Conservation (phyloP, 306 rosid genomes). For the Vigna mungo region DNA sequence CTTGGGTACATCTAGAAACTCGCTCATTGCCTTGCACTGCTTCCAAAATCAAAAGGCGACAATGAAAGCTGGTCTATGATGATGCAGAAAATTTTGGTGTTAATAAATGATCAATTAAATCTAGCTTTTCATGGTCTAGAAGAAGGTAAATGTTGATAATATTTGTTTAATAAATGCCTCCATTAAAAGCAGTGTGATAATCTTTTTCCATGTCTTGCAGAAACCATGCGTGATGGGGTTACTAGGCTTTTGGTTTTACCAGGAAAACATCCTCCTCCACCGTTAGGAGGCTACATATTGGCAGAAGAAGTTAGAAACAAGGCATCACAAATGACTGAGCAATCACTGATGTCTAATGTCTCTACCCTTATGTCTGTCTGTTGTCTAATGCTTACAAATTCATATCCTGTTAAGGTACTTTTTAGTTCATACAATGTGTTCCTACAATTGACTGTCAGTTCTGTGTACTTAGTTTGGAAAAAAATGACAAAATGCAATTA, state of each 20-base stretch:
- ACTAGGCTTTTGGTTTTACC: slow-evolving; percentile 61
- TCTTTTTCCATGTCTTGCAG: slow-evolving; percentile 54
- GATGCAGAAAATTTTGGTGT: slow-evolving; percentile 72
- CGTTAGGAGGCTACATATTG: slow-evolving; percentile 60
- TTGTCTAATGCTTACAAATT: slow-evolving; percentile 72
- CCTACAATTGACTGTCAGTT: not conserved
- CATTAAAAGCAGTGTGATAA: slow-evolving; percentile 37
- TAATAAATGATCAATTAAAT: slow-evolving; percentile 68
- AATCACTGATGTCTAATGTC: slow-evolving; percentile 52
- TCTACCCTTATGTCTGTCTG: slow-evolving; percentile 74
- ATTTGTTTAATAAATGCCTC: slow-evolving; percentile 24
- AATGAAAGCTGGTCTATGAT: slow-evolving; percentile 84
- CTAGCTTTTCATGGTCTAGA: slow-evolving; percentile 80
- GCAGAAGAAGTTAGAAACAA: slow-evolving; percentile 53
- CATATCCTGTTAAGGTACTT: slow-evolving; percentile 80
- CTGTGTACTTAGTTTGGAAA: slow-evolving; percentile 18
- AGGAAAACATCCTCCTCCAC: slow-evolving; percentile 70
- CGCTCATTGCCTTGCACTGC: slow-evolving; percentile 76
- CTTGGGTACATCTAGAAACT: slow-evolving; percentile 74
- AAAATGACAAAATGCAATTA: slow-evolving; percentile 28
- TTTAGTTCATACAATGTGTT: slow-evolving; percentile 30
- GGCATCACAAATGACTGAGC: slow-evolving; percentile 56
- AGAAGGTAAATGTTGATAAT: slow-evolving; percentile 65
- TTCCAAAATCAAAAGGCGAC: slow-evolving; percentile 86
- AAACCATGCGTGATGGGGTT: slow-evolving; percentile 52